phyloP scores from a whole-genome alignment of 129 eudicot genomes.

The Erigeron canadensis region DNA sequence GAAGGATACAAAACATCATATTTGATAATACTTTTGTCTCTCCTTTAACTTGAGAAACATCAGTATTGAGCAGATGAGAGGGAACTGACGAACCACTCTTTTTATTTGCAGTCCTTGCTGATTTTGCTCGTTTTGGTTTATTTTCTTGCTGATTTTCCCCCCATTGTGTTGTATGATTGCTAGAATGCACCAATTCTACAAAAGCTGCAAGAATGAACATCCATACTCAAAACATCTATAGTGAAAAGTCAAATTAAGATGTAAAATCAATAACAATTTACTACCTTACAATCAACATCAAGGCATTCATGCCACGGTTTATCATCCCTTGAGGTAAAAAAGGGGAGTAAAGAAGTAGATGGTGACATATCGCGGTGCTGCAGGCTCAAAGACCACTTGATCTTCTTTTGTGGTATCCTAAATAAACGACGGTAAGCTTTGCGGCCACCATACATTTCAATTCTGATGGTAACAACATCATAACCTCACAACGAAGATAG shows the following conservation, averaged over 20 bases:
- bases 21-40: conserved; percentile 60
- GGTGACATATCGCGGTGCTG: too few relatives aligned
- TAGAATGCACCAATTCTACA: conserved; percentile 83
- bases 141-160: conserved; percentile 41
- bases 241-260: neutral
- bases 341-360: too few relatives aligned
- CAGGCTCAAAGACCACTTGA: too few relatives aligned
- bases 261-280: conserved; percentile 4
- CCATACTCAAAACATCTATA: neutral
- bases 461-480: too few relatives aligned
- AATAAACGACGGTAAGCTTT: too few relatives aligned
- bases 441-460: too few relatives aligned
- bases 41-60: conserved; percentile 75
- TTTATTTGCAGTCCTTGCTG: conserved; percentile 53
- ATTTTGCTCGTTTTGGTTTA: conserved; percentile 53
- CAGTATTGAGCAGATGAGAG: conserved; percentile 76
- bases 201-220: conserved; percentile 59
- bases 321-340: conserved; percentile 39
- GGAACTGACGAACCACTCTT: conserved; percentile 68
- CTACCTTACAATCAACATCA: conserved; percentile 75
- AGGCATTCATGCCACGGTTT: conserved; percentile 99
- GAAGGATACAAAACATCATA: conserved; percentile 89
- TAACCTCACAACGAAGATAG: too few relatives aligned
- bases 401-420: too few relatives aligned
- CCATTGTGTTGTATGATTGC: conserved; percentile 85